Base-by-base conservation (phyloP, 2,329 filamentous ascomycete genomes). In the Alternaria tenuissima region DNA sequence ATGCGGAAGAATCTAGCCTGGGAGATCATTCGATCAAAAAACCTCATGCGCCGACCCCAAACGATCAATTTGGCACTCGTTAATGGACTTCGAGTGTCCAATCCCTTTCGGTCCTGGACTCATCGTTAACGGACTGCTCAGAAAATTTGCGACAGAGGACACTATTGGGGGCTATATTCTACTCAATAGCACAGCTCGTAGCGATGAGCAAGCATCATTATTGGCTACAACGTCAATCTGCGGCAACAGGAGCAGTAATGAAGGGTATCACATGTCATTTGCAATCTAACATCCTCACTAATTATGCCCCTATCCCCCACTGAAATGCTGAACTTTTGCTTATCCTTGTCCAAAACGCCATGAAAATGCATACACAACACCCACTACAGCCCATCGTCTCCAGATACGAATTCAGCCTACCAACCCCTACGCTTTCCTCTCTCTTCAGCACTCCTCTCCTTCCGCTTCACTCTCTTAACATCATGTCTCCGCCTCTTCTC, bases 401-500 rank as follows among this genome's bases (percentile, higher is more conserved):
- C 2, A 42, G 12, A 28, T 16, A 9, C 12, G 8, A 30, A 7
- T 24, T 4, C 14, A 18, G 1, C 26, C 32, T 63, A 93, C 81
- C 88, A 93, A 7, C 89, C 89, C 71, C 90, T 86, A 77, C 93
- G 87, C 79, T 85, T 84, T 52, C 88, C 87, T 78, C 91, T 88
- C 74, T 91, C 88, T 80, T 93, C 90, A 67, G 84, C 81, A 0
- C 91, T 90, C 78, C 87, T 92, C 78, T 90, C 91, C 85, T 93
- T 96, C 77, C 89, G 88, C 63, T 72, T 77, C 7, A 68, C 71
- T 62, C 70, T 76, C 64, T 71, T 69, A 8, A 73, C 88, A 80
- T 93, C 90, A 72, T 85, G 81, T 0, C 90, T 89, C 77, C 88
- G 91, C 76, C 89, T 90, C 85, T 92, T 96, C 77, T 90, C 90